phyloP scores from a whole-genome alignment of 768 basidiomycete genomes.

The Mycena maculata region DNA sequence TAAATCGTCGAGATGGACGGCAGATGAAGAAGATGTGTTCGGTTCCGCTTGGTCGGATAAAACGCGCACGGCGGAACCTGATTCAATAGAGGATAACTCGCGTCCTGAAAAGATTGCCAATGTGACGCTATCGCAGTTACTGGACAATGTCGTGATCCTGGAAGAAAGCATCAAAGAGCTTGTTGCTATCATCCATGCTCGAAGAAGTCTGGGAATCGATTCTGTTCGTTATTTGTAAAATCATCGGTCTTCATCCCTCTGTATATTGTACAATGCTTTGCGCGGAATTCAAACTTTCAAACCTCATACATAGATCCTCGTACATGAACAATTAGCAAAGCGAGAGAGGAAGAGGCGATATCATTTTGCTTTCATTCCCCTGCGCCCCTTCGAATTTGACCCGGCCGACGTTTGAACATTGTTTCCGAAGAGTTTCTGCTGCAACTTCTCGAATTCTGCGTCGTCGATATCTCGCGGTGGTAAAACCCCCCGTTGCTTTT shows the following conservation, averaged over 20 bases:
- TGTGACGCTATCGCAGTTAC: constrained; percentile 82
- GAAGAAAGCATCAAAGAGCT: constrained; percentile 97
- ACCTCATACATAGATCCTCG: constrained; percentile 16
- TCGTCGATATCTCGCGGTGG: constrained; percentile 72
- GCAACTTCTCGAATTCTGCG: constrained; percentile 71
- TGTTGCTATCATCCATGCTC: constrained; percentile 84
- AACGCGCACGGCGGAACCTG: constrained; percentile 38
- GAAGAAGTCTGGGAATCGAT: constrained; percentile 88
- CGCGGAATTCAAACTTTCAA: not conserved
- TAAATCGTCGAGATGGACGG: constrained; percentile 61
- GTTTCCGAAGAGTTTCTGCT: constrained; percentile 65
- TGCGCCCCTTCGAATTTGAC: constrained; percentile 43
- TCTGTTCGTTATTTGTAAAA: constrained; percentile 78
- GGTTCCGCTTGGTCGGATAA: constrained; percentile 61
- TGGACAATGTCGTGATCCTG: constrained; percentile 95
- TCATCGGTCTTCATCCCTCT: constrained; percentile 20
- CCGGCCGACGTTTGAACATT: constrained; percentile 49
- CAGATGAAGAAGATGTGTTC: constrained; percentile 81
- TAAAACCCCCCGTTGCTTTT: constrained; percentile 56
- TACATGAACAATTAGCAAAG: constrained; percentile 14
- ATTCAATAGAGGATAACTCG: constrained; percentile 44
- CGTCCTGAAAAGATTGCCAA: constrained; percentile 47
- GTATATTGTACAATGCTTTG: constrained; percentile 32
- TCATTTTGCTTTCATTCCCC: constrained; percentile 51
- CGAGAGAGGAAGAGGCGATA: not conserved